A percentile compares a stretch with the other conserved stretches of the same genome.
Evolutionary conservation across 2,329 filamentous ascomycete species (phyloP).

Genomic region (Claviceps paspali): DNA sequence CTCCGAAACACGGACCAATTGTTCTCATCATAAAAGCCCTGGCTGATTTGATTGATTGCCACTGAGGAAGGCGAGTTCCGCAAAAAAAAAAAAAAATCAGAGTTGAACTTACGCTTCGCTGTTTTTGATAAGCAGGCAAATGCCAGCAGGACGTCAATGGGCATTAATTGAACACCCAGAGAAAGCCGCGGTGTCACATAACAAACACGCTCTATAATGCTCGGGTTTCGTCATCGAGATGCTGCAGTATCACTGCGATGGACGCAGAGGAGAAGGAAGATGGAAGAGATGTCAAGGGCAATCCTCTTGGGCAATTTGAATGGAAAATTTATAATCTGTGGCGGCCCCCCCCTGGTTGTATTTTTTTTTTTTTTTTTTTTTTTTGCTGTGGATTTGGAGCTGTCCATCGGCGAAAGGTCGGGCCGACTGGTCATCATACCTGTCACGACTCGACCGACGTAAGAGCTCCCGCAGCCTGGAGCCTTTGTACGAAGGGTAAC

Average conservation of each 20-base stretch:
- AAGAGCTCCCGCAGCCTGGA: constrained; percentile 25
- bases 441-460: constrained; percentile 18
- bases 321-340: constrained; percentile 5
- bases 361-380: no score
- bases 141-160: background rate
- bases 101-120: constrained; percentile 3
- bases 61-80: no score
- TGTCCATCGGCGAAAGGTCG: constrained; percentile 11
- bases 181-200: no score
- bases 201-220: no score
- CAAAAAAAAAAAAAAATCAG: no score
- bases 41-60: no score
- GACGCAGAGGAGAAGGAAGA: background rate
- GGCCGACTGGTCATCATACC: constrained; percentile 6
- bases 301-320: no score
- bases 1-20: constrained; percentile 93
- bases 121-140: background rate
- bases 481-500: no score
- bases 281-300: background rate
- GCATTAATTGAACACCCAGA: background rate
- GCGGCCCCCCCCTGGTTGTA: background rate
- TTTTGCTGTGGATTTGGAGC: no score
- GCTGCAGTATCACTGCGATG: no score
- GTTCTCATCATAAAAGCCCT: constrained; percentile 49
- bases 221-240: no score